These are phyloP conservation scores for Penicillium riverlandense DNA, from an alignment of 495 filamentous ascomycete species.

Conservation along the genomic window DNA sequence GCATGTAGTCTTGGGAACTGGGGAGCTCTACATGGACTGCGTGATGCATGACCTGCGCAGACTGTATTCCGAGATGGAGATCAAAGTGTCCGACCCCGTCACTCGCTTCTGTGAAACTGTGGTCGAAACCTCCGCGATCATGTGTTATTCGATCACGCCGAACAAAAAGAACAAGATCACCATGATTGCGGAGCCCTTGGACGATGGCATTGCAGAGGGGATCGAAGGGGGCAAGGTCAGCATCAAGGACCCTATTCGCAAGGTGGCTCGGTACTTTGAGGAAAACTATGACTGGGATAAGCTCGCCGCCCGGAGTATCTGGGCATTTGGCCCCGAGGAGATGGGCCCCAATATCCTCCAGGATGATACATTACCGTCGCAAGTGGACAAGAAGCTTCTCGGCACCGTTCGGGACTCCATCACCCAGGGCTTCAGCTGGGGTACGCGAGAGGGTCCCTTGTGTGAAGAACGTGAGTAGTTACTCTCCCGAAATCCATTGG, in stretches of 20 bases:
- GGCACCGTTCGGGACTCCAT: conserved; percentile 83
- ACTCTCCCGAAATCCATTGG: neutral
- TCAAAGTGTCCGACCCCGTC: conserved; percentile 96
- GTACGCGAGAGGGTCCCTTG: conserved; percentile 85
- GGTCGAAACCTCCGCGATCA: conserved; percentile 94
- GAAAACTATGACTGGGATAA: conserved; percentile 97
- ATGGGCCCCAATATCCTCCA: conserved; percentile 93
- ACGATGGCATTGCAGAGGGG: conserved; percentile 90
- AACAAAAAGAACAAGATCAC: conserved; percentile 99
- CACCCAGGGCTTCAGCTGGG: conserved; percentile 93
- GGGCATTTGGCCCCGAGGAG: conserved; percentile 97
- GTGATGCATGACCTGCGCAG: conserved; percentile 90
- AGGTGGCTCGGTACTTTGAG: conserved; percentile 94
- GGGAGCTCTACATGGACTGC: conserved; percentile 98
- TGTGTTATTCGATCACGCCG: conserved; percentile 94
- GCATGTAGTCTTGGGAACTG: conserved; percentile 89
- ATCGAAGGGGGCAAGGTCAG: conserved; percentile 86
- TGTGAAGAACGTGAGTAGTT: conserved; percentile 89
- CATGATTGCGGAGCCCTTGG: conserved; percentile 93
- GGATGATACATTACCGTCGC: conserved; percentile 85
- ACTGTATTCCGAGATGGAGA: conserved; percentile 97
- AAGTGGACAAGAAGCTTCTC: conserved; percentile 88
- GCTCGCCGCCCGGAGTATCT: conserved; percentile 88
- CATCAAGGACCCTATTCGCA: conserved; percentile 88
- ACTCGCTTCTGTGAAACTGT: conserved; percentile 97